Evolutionary conservation across 805 yeast genomes (phyloP).

Genomic region (Yamadazyma nakazawae): DNA sequence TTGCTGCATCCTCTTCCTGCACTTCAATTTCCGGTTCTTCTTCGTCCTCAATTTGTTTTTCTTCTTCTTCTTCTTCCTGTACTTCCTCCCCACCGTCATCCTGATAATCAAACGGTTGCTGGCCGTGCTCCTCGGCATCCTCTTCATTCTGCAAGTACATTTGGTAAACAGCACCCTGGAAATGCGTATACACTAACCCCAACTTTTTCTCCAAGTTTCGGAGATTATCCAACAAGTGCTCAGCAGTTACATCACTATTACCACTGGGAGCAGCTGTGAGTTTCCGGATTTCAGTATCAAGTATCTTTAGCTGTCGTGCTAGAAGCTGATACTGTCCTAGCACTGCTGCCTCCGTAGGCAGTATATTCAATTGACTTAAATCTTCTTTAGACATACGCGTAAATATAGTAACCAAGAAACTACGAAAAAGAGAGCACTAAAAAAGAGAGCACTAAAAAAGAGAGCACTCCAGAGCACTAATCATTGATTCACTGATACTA

Average conservation of each 20-base stretch:
- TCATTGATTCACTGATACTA: no score
- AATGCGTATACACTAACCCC: conserved; percentile 60
- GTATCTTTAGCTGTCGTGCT: conserved; percentile 28
- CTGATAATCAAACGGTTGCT: background rate
- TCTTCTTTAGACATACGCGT: conserved; percentile 18
- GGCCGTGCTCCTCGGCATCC: background rate
- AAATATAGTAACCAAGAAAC: background rate
- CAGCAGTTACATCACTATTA: conserved; percentile 19
- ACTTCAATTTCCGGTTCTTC: background rate
- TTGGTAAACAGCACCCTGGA: conserved; percentile 70
- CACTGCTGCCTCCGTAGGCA: conserved; percentile 31
- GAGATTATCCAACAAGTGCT: conserved; percentile 43
- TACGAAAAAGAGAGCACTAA: background rate
- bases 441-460: no score
- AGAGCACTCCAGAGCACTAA: no score
- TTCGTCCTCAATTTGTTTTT: background rate
- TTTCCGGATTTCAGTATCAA: conserved; percentile 31
- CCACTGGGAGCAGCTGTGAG: conserved; percentile 17
- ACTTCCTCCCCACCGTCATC: background rate
- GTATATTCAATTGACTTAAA: conserved; percentile 18
- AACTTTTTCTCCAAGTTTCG: conserved; percentile 61
- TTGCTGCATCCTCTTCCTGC: background rate
- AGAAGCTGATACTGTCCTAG: conserved; percentile 37
- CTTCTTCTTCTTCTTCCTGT: background rate
- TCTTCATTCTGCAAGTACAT: conserved; percentile 51